Conservation (phyloP, 208 protist species). For the Acanthamoeba healyi region DNA sequence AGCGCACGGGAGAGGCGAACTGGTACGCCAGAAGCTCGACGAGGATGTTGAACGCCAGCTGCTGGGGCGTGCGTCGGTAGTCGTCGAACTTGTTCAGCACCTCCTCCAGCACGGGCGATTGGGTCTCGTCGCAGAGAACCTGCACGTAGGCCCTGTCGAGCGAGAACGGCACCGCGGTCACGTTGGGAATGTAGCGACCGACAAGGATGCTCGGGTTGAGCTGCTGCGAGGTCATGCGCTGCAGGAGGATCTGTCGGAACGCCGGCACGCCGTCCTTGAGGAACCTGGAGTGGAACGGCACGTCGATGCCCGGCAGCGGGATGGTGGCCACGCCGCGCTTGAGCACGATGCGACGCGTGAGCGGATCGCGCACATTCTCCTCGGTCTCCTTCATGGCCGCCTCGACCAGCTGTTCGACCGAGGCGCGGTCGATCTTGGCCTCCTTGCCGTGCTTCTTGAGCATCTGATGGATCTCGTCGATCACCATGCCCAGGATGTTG, state of each 20-base stretch:
- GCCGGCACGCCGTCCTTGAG: slow-evolving; percentile 87
- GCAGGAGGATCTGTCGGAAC: slow-evolving; percentile 87
- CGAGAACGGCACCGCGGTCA: slow-evolving; percentile 88
- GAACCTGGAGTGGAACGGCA: slow-evolving; percentile 92
- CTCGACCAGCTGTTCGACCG: slow-evolving; percentile 66
- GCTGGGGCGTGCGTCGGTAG: slow-evolving; percentile 69
- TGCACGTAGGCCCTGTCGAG: slow-evolving; percentile 83
- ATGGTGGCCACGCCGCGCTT: slow-evolving; percentile 88
- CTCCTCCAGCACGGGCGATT: slow-evolving; percentile 79
- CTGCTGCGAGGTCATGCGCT: slow-evolving; percentile 57
- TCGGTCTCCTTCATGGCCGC: slow-evolving; percentile 63
- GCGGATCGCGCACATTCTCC: slow-evolving; percentile 70
- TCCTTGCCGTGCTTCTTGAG: slow-evolving; percentile 72
- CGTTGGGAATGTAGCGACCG: slow-evolving; percentile 90
- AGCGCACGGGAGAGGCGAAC: slow-evolving; percentile 92
- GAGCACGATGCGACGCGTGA: slow-evolving; percentile 78
- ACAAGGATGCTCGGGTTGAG: slow-evolving; percentile 80
- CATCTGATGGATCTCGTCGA: slow-evolving; percentile 81
- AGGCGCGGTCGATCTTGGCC: slow-evolving; percentile 71
- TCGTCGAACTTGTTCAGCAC: slow-evolving; percentile 81
- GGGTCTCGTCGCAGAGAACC: slow-evolving; percentile 80
- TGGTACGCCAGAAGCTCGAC: slow-evolving; percentile 92
- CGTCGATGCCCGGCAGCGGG: slow-evolving; percentile 91
- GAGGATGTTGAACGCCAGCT: slow-evolving; percentile 84
- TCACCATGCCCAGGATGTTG: slow-evolving; percentile 85